These are phyloP conservation scores for Beta vulgaris DNA, from an alignment of 148 eudicot genomes.

Conservation along the genomic window DNA sequence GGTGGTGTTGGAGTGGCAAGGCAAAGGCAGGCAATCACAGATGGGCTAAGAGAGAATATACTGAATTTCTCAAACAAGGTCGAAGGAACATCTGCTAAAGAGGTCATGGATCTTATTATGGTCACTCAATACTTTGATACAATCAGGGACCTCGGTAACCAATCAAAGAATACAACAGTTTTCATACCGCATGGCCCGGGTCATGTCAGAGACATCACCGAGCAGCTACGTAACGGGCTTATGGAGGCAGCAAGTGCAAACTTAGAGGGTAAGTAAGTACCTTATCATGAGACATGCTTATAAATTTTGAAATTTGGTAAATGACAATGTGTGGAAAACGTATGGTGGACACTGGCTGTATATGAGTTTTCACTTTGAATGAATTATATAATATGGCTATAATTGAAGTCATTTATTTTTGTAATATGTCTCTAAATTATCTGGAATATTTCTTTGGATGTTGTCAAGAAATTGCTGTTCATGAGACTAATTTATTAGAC, in stretches of 20 bases:
- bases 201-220: constrained; percentile 82
- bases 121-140: constrained; percentile 97
- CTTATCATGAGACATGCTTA: no score
- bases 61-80: constrained; percentile 88
- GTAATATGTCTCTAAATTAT: neutral
- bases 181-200: constrained; percentile 98
- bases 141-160: constrained; percentile 84
- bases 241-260: constrained; percentile 75
- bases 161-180: constrained; percentile 89
- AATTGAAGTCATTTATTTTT: neutral
- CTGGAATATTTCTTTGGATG: neutral
- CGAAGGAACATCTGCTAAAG: constrained; percentile 89
- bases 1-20: constrained; percentile 98
- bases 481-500: no score
- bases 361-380: neutral
- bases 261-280: constrained; percentile 25
- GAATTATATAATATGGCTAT: neutral
- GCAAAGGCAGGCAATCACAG: constrained; percentile 98
- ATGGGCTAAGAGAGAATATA: constrained; percentile 93
- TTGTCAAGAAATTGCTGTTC: no score
- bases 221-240: constrained; percentile 87
- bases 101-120: constrained; percentile 98
- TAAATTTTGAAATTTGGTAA: neutral
- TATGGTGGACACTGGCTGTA: constrained; percentile 6
- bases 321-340: neutral